These are phyloP conservation scores for Notholithocarpus densiflorus DNA, from an alignment of 306 rosid species.

Conservation along the genomic window DNA sequence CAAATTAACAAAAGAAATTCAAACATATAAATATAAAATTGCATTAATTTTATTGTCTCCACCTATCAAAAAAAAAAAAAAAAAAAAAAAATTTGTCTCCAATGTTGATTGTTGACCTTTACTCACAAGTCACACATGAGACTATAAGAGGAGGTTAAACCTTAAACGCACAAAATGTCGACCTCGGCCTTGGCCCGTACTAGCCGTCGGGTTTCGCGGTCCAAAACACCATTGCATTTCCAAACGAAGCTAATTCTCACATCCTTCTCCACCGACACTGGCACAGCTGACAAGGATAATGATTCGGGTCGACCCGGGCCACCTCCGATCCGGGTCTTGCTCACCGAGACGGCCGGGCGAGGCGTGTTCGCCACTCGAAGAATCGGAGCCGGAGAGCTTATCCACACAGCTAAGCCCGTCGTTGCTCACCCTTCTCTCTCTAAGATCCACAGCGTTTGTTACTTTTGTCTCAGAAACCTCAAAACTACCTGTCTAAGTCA, in stretches of 20 bases:
- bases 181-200: slow-evolving; percentile 15
- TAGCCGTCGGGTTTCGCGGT: slow-evolving; percentile 36
- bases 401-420: slow-evolving; percentile 77
- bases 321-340: slow-evolving; percentile 71
- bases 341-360: slow-evolving; percentile 70
- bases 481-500: background rate
- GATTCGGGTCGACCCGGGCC: slow-evolving; percentile 32
- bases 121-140: too few species aligned
- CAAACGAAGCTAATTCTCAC: slow-evolving; percentile 5
- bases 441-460: slow-evolving; percentile 42
- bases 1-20: too few species aligned
- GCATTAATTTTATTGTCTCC: too few species aligned
- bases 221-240: slow-evolving; percentile 3
- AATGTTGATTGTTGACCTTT: too few species aligned
- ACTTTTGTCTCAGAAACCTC: slow-evolving; percentile 60
- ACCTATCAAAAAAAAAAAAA: too few species aligned
- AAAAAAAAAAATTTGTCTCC: too few species aligned
- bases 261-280: slow-evolving; percentile 25
- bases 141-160: too few species aligned
- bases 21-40: too few species aligned
- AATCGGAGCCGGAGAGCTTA: slow-evolving; percentile 65
- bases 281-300: background rate
- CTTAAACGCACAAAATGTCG: slow-evolving; percentile 22
- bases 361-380: slow-evolving; percentile 77
- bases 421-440: slow-evolving; percentile 62